Evolutionary conservation across 1,139 yeast genomes (phyloP), one percentile per base, ranked within the genome.

Genomic region (Debaryomyces coudertii): DNA sequence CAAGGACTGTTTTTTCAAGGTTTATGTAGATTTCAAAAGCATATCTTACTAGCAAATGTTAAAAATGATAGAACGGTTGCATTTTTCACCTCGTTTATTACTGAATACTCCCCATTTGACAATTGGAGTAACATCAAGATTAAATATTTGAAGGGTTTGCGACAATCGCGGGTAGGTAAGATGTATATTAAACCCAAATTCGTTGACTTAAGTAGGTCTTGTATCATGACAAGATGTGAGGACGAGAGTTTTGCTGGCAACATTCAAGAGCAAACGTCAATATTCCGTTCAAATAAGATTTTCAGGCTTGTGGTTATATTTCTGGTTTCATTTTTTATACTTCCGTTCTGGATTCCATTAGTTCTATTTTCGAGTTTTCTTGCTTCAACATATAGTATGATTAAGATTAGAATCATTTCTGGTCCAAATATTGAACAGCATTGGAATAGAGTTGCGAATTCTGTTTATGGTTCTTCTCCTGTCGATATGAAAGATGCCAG

Each of bases 51-150:
- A 52, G 89, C 97, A 7, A 92, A 92, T 63, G 78, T 87, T 15
- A 77, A 83, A 46, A 85, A 88, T 61, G 98, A 92, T 62, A 73
- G 84, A 43, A 69, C 82, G 0, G 85, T 80, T 30, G 71, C 83
- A 4, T 80, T 80, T 56, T 76, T 71, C 58, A 79, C 85, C 0
- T 70, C 82, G 1, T 80, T 63, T 54, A 79, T 80, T 44, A 72
- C 83, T 8, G 69, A 73, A 5, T 76, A 71, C 52, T 67, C 80
- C 7, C 82, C 82, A 0, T 80, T 79, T 53, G 76, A 71, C 16
- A 64, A 69, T 36, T 73, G 78, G 71, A 65, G 69, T 23, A 50
- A 55, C 7, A 60, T 78, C 30, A 65, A 71, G 42, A 59, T 79
- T 29, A 65, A 69, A 42, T 80, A 70, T 50, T 54, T 77, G 36